Conservation (phyloP, 106 monocot species). For the Dendrobium huoshanense region DNA sequence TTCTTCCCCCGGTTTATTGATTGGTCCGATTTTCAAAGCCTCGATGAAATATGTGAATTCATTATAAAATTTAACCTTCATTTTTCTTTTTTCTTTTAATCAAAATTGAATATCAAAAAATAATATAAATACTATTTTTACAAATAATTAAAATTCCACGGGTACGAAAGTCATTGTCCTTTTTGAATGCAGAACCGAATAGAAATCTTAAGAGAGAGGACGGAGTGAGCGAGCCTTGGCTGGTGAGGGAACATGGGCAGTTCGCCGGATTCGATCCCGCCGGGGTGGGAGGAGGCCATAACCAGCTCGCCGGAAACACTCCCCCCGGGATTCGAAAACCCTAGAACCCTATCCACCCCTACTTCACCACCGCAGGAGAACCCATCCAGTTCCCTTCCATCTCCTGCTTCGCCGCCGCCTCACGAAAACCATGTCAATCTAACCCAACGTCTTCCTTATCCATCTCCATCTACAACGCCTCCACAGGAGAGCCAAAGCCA, state of each 20-base stretch:
- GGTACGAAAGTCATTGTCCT: too few relatives aligned
- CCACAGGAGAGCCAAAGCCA: neutral
- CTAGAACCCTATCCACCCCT: neutral
- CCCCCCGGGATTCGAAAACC: slow-evolving; percentile 7
- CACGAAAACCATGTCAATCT: neutral
- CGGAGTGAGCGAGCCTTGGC: neutral
- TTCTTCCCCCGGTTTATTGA: too few relatives aligned
- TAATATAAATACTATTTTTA: too few relatives aligned
- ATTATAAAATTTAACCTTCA: too few relatives aligned
- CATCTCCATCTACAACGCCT: neutral
- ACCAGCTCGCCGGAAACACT: slow-evolving; percentile 7
- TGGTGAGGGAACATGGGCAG: neutral
- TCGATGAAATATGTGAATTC: too few relatives aligned
- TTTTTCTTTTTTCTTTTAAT: too few relatives aligned
- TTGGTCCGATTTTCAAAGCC: too few relatives aligned
- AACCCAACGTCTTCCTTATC: neutral
- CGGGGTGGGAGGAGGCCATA: slow-evolving; percentile 1
- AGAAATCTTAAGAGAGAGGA: neutral
- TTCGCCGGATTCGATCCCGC: neutral
- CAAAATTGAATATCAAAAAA: too few relatives aligned
- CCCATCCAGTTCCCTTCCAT: neutral
- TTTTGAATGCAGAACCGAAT: too few relatives aligned
- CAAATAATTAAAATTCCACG: too few relatives aligned
- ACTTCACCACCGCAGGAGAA: neutral
- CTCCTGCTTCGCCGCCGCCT: neutral